A percentile compares a stretch with the other conserved stretches of the same genome.
Evolutionary conservation across 2,329 filamentous ascomycete genomes (phyloP).

Genomic region (Monosporascus sp.): DNA sequence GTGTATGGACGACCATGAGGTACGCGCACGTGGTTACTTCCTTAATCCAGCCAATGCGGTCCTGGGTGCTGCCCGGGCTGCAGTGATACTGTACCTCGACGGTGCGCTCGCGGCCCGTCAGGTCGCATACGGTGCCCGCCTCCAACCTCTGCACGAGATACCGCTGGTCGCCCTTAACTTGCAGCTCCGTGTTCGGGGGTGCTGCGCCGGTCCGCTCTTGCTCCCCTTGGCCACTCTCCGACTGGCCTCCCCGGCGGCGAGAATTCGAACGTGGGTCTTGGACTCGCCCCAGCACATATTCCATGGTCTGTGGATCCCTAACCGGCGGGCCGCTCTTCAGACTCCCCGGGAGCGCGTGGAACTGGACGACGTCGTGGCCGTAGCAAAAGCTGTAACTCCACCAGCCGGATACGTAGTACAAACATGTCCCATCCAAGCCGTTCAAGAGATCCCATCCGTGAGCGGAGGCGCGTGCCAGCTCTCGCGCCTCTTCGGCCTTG

Average conservation of each 20-base stretch:
- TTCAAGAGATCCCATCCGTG: conserved; percentile 76
- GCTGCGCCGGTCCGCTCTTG: conserved; percentile 13
- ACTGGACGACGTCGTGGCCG: conserved; percentile 80
- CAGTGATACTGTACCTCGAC: conserved; percentile 82
- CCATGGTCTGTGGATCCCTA: conserved; percentile 69
- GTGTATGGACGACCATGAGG: conserved; percentile 88
- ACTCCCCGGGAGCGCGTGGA: conserved; percentile 70
- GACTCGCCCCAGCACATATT: conserved; percentile 70
- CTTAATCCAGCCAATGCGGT: conserved; percentile 88
- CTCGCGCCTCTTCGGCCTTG: conserved; percentile 71
- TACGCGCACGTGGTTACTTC: conserved; percentile 89
- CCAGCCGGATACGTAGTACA: conserved; percentile 82
- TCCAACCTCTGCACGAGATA: conserved; percentile 81
- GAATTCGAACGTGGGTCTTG: conserved; percentile 18
- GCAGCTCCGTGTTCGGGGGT: conserved; percentile 57
- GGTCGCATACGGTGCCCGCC: conserved; percentile 77
- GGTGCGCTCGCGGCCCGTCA: conserved; percentile 74
- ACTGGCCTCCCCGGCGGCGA: conserved; percentile 16
- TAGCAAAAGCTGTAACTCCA: conserved; percentile 97
- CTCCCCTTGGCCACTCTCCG: conserved; percentile 12
- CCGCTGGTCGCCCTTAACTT: conserved; percentile 75
- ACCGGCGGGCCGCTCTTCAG: conserved; percentile 68
- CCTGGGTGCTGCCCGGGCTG: conserved; percentile 64
- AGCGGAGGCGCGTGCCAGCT: conserved; percentile 69
- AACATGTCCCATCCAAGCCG: conserved; percentile 71